Evolutionary conservation across 768 basidiomycete species (phyloP), one percentile per base, ranked within the genome.

Genomic region (Clavulina sp.): DNA sequence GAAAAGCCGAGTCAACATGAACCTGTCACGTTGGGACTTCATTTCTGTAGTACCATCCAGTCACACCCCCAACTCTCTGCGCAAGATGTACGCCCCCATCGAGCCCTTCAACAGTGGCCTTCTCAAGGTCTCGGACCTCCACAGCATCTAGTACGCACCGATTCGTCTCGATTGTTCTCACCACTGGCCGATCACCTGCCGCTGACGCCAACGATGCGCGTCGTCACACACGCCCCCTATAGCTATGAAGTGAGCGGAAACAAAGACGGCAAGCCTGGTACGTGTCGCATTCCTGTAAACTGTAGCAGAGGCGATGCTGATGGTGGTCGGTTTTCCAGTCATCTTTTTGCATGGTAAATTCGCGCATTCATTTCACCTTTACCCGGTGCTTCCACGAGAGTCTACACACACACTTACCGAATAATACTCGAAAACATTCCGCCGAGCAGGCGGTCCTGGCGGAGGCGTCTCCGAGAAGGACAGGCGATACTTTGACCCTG

Each of bases 211-310:
- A 46, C 13, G 13, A 46, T 9, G 9, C 26, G 13, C 16, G 43
- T 46, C 19, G 9, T 49, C 16, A 41, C 48, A 13, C 13, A 38
- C 13, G 13, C 13, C 19, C 36, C 13, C 47, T 54, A 29, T 57
- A 89, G 87, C 67, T 89, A 84, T 60, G 85, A 88, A 64, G 59
- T 88, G 48, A 77, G 77, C 57, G 87, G 87, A 36, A 88, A 83
- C 60, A 76, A 76, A 57, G 69, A 78, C 38, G 87, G 85, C 21
- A 70, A 67, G 51, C 83, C 87, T 63, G 83, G 86, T 79, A 60
- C 40, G 60, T 57, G 41, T 24, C n/a, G 33, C 2, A 32, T 21
- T 34, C 19, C 29, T 9, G 48, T 36, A 4, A 19, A 34, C 5
- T 38, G 19, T 49, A 49, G 26, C 52, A 32, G 19, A 21, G 30